Conservation (phyloP, 1,139 yeast species). For the Yamadazyma blattariae region DNA sequence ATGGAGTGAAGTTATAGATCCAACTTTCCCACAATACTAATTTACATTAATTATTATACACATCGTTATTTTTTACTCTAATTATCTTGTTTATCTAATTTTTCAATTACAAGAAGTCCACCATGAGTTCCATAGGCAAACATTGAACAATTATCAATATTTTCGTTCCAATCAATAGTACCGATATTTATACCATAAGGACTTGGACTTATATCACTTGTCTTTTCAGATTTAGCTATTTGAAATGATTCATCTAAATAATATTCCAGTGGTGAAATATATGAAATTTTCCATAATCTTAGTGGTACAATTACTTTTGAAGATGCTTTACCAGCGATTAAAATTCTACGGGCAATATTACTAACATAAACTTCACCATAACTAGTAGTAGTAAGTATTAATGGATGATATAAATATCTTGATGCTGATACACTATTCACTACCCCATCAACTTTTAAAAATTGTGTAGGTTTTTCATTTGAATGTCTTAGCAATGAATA, state of each 20-base stretch:
- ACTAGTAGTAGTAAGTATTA: constrained; percentile 57
- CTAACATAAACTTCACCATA: constrained; percentile 51
- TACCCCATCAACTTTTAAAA: constrained; percentile 30
- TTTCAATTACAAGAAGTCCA: constrained; percentile 68
- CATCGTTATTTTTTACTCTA: too few relatives aligned
- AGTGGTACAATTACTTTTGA: constrained; percentile 32
- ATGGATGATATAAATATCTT: constrained; percentile 53
- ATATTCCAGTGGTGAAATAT: constrained; percentile 13
- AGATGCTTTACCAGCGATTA: constrained; percentile 31
- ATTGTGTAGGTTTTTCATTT: constrained; percentile 31
- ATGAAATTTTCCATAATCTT: constrained; percentile 32
- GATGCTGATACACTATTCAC: constrained; percentile 28
- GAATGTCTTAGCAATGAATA: constrained; percentile 31
- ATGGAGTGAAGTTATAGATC: constrained; percentile 68
- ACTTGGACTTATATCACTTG: constrained; percentile 33
- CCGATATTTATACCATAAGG: constrained; percentile 57
- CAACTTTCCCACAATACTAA: constrained; percentile 65
- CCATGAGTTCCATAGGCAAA: constrained; percentile 65
- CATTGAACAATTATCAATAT: constrained; percentile 46
- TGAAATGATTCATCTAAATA: constrained; percentile 25
- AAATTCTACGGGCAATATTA: constrained; percentile 36
- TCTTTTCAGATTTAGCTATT: constrained; percentile 26
- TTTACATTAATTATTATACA: constrained; percentile 5
- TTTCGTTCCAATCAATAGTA: constrained; percentile 63
- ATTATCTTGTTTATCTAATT: too few relatives aligned